Percentiles rank a stretch among this genome's conserved stretches.
These are phyloP conservation scores for Tremellales sp. DNA, from an alignment of 1,284 basidiomycete genomes.

Conservation along the genomic window DNA sequence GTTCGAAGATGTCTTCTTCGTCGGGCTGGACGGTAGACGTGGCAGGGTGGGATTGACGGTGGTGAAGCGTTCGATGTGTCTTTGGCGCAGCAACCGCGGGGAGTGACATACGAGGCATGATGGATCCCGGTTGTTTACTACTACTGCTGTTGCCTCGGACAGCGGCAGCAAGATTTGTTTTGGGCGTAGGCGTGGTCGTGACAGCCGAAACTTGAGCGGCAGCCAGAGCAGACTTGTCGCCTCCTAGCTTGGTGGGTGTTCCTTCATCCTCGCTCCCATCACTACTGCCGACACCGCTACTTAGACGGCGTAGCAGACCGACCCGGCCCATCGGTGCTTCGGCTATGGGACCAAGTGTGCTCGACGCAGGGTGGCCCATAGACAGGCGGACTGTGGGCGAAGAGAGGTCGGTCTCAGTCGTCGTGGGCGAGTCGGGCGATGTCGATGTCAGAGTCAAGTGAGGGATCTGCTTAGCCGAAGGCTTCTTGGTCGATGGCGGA, in stretches of 20 bases:
- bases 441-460: slow-evolving; percentile 33
- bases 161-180: slow-evolving; percentile 3
- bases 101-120: slow-evolving; percentile 44
- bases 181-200: slow-evolving; percentile 28
- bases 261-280: slow-evolving; percentile 45
- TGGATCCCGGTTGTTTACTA: not conserved
- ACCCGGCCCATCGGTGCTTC: slow-evolving; percentile 11
- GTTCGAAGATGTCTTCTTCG: slow-evolving; percentile 47
- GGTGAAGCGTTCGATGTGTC: slow-evolving; percentile 36
- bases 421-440: slow-evolving; percentile 46
- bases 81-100: slow-evolving; percentile 39
- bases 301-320: slow-evolving; percentile 34
- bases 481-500: slow-evolving; percentile 14
- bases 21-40: slow-evolving; percentile 18
- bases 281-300: slow-evolving; percentile 27
- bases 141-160: not conserved
- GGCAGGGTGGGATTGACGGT: slow-evolving; percentile 46
- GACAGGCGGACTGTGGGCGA: slow-evolving; percentile 39
- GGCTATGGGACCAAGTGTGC: not conserved
- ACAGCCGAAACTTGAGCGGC: slow-evolving; percentile 13
- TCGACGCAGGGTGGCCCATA: slow-evolving; percentile 1
- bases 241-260: slow-evolving; percentile 45
- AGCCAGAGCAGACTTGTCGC: slow-evolving; percentile 13
- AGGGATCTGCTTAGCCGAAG: slow-evolving; percentile 17
- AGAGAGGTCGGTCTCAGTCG: slow-evolving; percentile 41